These are phyloP conservation scores for Lobosporangium transversale DNA, from an alignment of 192 early-diverging fungal species.

Conservation along the genomic window DNA sequence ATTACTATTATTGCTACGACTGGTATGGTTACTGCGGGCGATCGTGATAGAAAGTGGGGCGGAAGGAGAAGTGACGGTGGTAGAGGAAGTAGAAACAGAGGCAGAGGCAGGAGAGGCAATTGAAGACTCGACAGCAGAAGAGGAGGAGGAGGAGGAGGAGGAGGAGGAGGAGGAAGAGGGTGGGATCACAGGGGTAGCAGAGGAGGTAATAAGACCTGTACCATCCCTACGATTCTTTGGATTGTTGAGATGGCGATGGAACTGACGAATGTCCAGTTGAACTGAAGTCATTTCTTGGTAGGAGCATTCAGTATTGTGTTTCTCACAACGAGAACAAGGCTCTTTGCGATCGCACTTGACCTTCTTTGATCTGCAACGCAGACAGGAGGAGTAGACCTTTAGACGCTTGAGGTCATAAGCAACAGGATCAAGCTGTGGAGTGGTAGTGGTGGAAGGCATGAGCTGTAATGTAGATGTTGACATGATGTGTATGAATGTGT, in stretches of 20 bases:
- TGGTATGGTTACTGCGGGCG: background rate
- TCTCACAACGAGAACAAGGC: conserved; percentile 43
- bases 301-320: conserved; percentile 46
- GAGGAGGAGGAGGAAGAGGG: conserved; percentile 11
- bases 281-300: conserved; percentile 48
- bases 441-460: conserved; percentile 5
- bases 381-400: conserved; percentile 52
- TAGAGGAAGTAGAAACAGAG: background rate
- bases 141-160: background rate
- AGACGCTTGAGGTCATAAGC: conserved; percentile 46
- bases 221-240: conserved; percentile 32
- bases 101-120: too few species aligned
- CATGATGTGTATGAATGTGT: conserved; percentile 11
- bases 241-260: conserved; percentile 38
- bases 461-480: conserved; percentile 35
- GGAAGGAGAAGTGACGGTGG: background rate
- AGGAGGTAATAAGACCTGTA: conserved; percentile 22
- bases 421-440: conserved; percentile 10
- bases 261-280: conserved; percentile 50
- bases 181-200: conserved; percentile 25
- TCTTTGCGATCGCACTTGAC: conserved; percentile 53
- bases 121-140: too few species aligned
- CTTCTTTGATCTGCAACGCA: conserved; percentile 48
- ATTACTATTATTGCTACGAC: too few species aligned
- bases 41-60: background rate